Conservation (phyloP, 1,139 yeast species). For the Candida freyschussii region DNA sequence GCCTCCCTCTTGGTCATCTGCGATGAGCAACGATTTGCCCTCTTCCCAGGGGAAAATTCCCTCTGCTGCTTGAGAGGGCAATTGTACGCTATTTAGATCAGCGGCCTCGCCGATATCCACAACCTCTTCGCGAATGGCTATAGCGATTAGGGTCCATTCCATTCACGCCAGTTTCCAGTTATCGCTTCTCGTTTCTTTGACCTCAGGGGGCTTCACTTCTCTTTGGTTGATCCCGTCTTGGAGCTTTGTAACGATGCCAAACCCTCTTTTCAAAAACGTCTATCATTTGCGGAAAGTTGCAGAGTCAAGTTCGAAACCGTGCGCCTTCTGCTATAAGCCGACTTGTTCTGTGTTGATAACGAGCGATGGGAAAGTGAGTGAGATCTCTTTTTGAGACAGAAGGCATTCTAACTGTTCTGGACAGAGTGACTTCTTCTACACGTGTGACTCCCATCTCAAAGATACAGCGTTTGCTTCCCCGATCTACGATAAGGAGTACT, state of each 20-base stretch:
- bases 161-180: too few species aligned
- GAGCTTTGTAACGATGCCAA: background rate
- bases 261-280: conserved; percentile 39
- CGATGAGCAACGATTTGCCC: too few species aligned
- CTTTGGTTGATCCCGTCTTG: too few species aligned
- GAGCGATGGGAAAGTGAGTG: conserved; percentile 31
- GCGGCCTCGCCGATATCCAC: too few species aligned
- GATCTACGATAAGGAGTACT: conserved; percentile 42
- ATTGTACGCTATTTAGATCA: too few species aligned
- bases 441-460: conserved; percentile 58
- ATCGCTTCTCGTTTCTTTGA: too few species aligned
- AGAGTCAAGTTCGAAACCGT: conserved; percentile 48
- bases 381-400: conserved; percentile 20
- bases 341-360: conserved; percentile 57
- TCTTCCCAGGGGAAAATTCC: too few species aligned
- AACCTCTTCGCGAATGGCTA: too few species aligned
- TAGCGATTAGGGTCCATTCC: too few species aligned
- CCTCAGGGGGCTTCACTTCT: too few species aligned
- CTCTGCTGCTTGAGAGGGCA: too few species aligned
- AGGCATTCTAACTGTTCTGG: conserved; percentile 9
- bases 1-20: too few species aligned
- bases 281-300: conserved; percentile 57
- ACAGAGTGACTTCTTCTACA: conserved; percentile 61
- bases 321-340: conserved; percentile 66
- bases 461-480: conserved; percentile 63